A percentile compares a stretch with the other conserved stretches of the same genome.
These are phyloP conservation scores for Pilasporangium apinafurcum DNA, from an alignment of 352 stramenopile genomes.

Conservation along the genomic window DNA sequence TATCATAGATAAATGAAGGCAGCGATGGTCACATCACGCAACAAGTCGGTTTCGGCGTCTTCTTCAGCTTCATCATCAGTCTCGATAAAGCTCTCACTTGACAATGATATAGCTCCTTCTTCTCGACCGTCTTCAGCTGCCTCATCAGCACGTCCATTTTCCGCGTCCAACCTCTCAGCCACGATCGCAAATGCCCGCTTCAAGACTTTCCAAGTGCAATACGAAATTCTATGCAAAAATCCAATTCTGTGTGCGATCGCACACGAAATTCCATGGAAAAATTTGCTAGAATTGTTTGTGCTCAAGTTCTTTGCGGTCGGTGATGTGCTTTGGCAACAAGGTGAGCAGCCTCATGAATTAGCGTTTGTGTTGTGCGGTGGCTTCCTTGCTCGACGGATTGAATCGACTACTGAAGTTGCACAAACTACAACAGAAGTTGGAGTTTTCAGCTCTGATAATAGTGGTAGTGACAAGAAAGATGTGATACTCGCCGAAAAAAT, in stretches of 20 bases:
- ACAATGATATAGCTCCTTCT: no score
- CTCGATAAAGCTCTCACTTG: neutral
- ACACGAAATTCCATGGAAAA: conserved; percentile 50
- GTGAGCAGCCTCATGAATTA: conserved; percentile 32
- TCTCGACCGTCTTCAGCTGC: conserved; percentile 1
- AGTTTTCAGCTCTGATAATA: no score
- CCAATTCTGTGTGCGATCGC: conserved; percentile 30
- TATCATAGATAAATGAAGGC: no score
- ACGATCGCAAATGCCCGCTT: conserved; percentile 40
- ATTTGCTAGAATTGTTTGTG: conserved; percentile 46
- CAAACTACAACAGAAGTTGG: neutral
- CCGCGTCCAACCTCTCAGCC: conserved; percentile 34
- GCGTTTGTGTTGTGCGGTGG: conserved; percentile 48
- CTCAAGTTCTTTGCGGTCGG: conserved; percentile 46
- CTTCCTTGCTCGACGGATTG: conserved; percentile 24
- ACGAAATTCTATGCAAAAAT: conserved; percentile 46
- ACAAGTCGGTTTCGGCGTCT: no score
- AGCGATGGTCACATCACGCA: no score
- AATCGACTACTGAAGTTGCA: conserved; percentile 7
- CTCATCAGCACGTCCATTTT: conserved; percentile 24
- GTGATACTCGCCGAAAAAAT: conserved; percentile 31
- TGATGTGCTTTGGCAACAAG: conserved; percentile 30
- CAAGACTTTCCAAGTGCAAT: conserved; percentile 46
- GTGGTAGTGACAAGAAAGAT: no score
- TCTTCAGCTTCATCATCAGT: no score